Base-by-base conservation (phyloP, 1,139 yeast species). In the Candida tunisiensis region DNA sequence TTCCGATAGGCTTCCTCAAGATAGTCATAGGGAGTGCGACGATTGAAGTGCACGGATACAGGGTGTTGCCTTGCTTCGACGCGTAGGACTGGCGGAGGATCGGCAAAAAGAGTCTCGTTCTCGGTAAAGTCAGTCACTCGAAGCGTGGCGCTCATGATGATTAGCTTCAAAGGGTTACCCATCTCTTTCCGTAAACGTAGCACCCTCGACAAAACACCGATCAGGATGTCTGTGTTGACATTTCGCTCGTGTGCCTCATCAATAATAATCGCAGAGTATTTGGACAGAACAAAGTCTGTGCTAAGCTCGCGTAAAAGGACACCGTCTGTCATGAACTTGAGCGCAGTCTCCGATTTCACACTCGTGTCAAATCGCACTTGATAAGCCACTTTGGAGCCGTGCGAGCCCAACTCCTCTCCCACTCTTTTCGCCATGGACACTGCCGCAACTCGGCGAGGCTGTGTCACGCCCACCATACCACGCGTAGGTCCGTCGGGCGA, bases 311-410 rank as follows among this genome's bases (percentile, higher is more conserved):
- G 63, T 19, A 91, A 55, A 29, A 91, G 55, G 23, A 91, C 94
- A 69, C 99, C 99, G 60, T 91, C 99, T 2, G 99, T 91, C 98
- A 91, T 88, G 44, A 88, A 85, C 49, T 91, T 91, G 49, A 91
- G 49, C 4, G 79, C 77, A 0, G 98, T 91, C 33, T 71, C 70
- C 10, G 64, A 53, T 32, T 66, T 67, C 4, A 75, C 66, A 2
- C 70, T 69, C 3, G 88, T 65, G 42, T 91, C 98, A 44, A 91
- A 91, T 38, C 99, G 60, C 32, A 91, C 78, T 49, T 88, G 96
- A 47, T 88, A 71, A 7, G 88, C 94, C 8, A 91, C 98, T 33
- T 67, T 60, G 16, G 64, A 51, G 3, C 79, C 74, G 39, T 77
- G 82, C 36, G 74, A 65, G 0, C 96, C 96, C 33, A 88, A 55